Conservation (phyloP, 2,329 filamentous ascomycete species). For the Elsinoe batatas region DNA sequence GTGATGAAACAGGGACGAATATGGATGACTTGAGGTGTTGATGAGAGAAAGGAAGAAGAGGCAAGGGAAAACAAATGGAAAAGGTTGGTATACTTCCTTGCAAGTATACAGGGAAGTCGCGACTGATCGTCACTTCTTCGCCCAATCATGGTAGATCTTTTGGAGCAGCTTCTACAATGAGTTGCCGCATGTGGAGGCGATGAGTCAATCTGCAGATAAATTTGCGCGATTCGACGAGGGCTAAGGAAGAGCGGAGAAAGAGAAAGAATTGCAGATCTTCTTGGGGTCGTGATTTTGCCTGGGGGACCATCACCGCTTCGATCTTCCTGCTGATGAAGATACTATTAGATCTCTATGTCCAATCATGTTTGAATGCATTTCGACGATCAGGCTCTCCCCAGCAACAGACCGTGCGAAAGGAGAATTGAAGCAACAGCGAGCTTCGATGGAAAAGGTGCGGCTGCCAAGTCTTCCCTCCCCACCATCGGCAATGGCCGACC, state of each 20-base stretch:
- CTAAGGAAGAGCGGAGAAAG: background rate
- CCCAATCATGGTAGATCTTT: background rate
- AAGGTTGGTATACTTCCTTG: background rate
- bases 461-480: conserved; percentile 1
- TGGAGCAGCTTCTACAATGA: background rate
- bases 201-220: background rate
- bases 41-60: background rate
- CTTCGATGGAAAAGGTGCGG: too few species aligned
- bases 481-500: background rate
- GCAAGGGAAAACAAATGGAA: background rate
- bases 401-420: too few species aligned
- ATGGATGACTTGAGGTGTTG: background rate
- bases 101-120: background rate
- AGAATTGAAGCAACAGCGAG: too few species aligned
- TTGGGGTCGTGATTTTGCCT: background rate
- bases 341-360: too few species aligned
- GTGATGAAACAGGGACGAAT: background rate
- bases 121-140: background rate
- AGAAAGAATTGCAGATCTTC: background rate
- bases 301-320: too few species aligned
- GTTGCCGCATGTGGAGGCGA: background rate
- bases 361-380: too few species aligned
- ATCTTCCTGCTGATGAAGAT: too few species aligned
- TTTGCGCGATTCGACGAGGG: background rate
- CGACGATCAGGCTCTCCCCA: too few species aligned